These are phyloP conservation scores for Prillingera fragicola DNA, from an alignment of 1,284 basidiomycete genomes.

Conservation along the genomic window DNA sequence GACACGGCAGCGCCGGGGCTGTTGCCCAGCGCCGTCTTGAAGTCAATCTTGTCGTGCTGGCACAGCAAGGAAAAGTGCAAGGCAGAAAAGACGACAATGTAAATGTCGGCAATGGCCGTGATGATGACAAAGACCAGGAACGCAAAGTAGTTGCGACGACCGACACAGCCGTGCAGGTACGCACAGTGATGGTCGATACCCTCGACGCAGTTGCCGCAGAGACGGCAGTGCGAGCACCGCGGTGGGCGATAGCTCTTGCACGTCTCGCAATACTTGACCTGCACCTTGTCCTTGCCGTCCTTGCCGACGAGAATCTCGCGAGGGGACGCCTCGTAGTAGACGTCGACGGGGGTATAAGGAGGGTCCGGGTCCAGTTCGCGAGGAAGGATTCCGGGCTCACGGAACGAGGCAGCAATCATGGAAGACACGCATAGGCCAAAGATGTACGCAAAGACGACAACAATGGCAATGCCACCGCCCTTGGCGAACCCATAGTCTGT, in stretches of 20 bases:
- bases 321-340: constrained; percentile 61
- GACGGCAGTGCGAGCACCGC: constrained; percentile 83
- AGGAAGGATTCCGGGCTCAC: constrained; percentile 82
- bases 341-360: constrained; percentile 59
- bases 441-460: constrained; percentile 56
- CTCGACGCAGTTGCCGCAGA: constrained; percentile 94
- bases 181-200: constrained; percentile 81
- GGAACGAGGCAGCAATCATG: constrained; percentile 57
- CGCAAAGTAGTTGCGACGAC: constrained; percentile 81
- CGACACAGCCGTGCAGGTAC: constrained; percentile 91
- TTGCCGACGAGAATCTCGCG: constrained; percentile 71
- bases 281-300: constrained; percentile 72
- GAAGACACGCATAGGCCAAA: constrained; percentile 35
- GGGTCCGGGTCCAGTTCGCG: constrained; percentile 76
- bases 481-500: constrained; percentile 68
- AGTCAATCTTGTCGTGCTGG: constrained; percentile 53
- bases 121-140: constrained; percentile 74
- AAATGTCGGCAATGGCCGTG: constrained; percentile 57
- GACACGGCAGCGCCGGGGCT: constrained; percentile 71
- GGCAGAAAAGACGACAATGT: constrained; percentile 74
- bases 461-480: constrained; percentile 67
- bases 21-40: constrained; percentile 56
- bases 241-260: constrained; percentile 86
- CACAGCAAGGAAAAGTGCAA: constrained; percentile 70
- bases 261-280: constrained; percentile 84